A percentile compares a stretch with the other conserved stretches of the same genome.
Conservation (phyloP, 129 eudicot genomes). For the sunflower (Helianthus annuus) region DNA sequence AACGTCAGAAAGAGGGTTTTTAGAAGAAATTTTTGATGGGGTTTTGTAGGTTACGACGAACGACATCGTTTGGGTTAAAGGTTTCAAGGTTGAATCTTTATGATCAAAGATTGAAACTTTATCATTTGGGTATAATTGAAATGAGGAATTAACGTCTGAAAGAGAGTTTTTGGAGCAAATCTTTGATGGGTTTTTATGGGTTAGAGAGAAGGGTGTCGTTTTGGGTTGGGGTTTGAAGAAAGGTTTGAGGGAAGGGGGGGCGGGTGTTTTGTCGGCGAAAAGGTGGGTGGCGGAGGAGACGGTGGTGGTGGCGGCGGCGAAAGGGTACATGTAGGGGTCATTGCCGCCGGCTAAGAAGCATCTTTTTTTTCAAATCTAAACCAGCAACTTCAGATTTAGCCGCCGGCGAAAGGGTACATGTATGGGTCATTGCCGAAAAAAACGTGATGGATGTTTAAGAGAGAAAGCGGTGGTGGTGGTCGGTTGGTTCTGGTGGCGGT, state of each 20-base stretch:
- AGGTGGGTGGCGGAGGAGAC: constrained; percentile 17
- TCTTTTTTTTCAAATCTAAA: too few relatives aligned
- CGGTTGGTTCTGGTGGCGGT: too few relatives aligned
- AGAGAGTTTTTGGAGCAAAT: constrained; percentile 49
- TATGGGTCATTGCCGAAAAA: too few relatives aligned
- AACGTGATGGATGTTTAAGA: too few relatives aligned
- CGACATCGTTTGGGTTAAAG: constrained; percentile 19
- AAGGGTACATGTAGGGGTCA: too few relatives aligned
- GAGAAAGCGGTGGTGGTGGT: too few relatives aligned
- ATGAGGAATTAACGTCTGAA: constrained; percentile 39
- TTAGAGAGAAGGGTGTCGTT: constrained; percentile 10
- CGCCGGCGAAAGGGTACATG: too few relatives aligned
- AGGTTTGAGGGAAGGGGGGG: constrained; percentile 4
- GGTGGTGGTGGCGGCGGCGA: constrained; percentile 21
- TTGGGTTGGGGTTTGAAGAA: constrained; percentile 23
- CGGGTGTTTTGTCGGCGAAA: constrained; percentile 17
- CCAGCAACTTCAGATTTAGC: too few relatives aligned
- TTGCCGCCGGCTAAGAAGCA: too few relatives aligned
- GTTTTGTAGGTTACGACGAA: constrained; percentile 24
- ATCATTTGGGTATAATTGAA: constrained; percentile 28
- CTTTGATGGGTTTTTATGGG: constrained; percentile 27
- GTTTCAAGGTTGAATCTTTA: constrained; percentile 15
- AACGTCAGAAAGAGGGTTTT: constrained; percentile 56
- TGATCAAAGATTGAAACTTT: background rate
- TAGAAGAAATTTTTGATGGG: constrained; percentile 23